These are phyloP conservation scores for Thozetella sp. DNA, from an alignment of 495 filamentous ascomycete genomes.

Conservation along the genomic window DNA sequence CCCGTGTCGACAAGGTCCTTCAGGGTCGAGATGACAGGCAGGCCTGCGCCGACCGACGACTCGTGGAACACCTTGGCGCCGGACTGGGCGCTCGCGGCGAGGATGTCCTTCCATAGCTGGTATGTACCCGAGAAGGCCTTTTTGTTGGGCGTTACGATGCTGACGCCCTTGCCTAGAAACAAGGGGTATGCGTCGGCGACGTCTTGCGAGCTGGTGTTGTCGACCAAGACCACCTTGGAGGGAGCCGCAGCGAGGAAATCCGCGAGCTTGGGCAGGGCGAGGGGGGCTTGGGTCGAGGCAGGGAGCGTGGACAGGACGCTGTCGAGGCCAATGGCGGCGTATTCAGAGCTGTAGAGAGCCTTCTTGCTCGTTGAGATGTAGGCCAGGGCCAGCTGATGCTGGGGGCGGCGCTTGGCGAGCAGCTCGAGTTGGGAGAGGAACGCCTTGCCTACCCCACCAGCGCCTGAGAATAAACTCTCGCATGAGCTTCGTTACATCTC, in stretches of 20 bases:
- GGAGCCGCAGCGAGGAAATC: constrained; percentile 72
- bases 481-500: not conserved
- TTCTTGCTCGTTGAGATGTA: constrained; percentile 82
- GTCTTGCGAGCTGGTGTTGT: constrained; percentile 88
- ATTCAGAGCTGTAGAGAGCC: constrained; percentile 66
- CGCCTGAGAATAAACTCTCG: constrained; percentile 58
- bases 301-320: constrained; percentile 57
- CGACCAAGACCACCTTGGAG: constrained; percentile 76
- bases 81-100: constrained; percentile 58
- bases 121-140: constrained; percentile 86
- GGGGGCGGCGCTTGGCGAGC: constrained; percentile 54
- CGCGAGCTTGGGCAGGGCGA: constrained; percentile 66
- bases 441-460: constrained; percentile 87
- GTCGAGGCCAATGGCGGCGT: constrained; percentile 55
- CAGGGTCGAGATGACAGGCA: constrained; percentile 89
- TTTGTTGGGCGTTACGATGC: constrained; percentile 95
- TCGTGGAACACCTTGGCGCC: constrained; percentile 90
- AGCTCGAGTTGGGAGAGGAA: constrained; percentile 80
- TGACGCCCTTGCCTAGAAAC: constrained; percentile 78
- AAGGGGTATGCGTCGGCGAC: constrained; percentile 78
- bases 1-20: constrained; percentile 89
- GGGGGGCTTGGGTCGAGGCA: constrained; percentile 55
- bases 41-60: constrained; percentile 86
- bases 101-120: constrained; percentile 81
- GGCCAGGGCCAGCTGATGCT: constrained; percentile 67